A percentile compares a stretch with the other conserved stretches of the same genome.
Evolutionary conservation across 2,329 filamentous ascomycete genomes (phyloP).

Genomic region (Emydomyces testavorans): DNA sequence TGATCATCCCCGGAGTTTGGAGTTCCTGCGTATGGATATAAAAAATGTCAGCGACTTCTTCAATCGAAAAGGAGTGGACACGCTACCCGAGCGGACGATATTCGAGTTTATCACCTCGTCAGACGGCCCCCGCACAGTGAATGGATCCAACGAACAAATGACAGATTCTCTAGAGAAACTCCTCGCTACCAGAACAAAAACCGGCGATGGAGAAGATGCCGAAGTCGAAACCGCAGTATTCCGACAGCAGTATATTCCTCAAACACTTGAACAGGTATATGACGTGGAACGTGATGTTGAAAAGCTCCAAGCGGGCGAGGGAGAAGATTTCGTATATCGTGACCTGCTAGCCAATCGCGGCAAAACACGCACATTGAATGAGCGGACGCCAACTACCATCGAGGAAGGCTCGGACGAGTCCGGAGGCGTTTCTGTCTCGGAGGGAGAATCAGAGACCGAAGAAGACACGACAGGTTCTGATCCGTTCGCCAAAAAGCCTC

Average conservation of each 20-base stretch:
- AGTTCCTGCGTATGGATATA: slow-evolving; percentile 96
- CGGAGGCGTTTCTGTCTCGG: slow-evolving; percentile 31
- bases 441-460: slow-evolving; percentile 30
- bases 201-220: slow-evolving; percentile 43
- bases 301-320: slow-evolving; percentile 60
- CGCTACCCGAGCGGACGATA: slow-evolving; percentile 62
- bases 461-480: slow-evolving; percentile 31
- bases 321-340: slow-evolving; percentile 69
- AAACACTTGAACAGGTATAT: slow-evolving; percentile 90
- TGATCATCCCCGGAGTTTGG: slow-evolving; percentile 80
- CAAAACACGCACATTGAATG: slow-evolving; percentile 17
- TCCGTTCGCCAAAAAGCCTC: slow-evolving; percentile 53
- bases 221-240: slow-evolving; percentile 87
- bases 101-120: slow-evolving; percentile 70
- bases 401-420: slow-evolving; percentile 29
- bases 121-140: slow-evolving; percentile 37
- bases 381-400: slow-evolving; percentile 19
- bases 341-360: slow-evolving; percentile 66
- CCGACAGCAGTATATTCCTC: slow-evolving; percentile 89
- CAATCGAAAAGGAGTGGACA: slow-evolving; percentile 69
- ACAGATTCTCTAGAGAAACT: slow-evolving; percentile 53
- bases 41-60: slow-evolving; percentile 96
- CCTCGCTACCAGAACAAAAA: slow-evolving; percentile 45
- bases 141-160: slow-evolving; percentile 44
- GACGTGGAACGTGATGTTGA: slow-evolving; percentile 86